These are phyloP conservation scores for Yamadazyma oceani DNA, from an alignment of 1,139 yeast genomes.

Conservation along the genomic window DNA sequence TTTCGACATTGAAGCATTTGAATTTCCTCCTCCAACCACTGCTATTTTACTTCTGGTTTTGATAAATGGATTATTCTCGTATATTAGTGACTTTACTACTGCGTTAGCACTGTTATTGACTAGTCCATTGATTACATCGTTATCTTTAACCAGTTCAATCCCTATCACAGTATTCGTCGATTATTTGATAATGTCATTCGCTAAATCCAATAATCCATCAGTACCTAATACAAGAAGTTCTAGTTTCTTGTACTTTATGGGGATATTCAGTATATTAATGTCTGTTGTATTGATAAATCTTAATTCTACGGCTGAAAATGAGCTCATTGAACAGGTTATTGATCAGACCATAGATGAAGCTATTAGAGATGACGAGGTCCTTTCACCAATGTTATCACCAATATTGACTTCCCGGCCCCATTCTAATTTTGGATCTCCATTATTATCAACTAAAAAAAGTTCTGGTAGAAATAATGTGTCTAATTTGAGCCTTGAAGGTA, in stretches of 20 bases:
- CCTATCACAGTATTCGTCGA: conserved; percentile 54
- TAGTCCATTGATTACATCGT: conserved; percentile 53
- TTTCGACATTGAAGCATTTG: conserved; percentile 39
- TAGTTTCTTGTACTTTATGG: conserved; percentile 39
- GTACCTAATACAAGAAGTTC: conserved; percentile 16
- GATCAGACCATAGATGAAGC: conserved; percentile 52
- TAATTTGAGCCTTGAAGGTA: conserved; percentile 16
- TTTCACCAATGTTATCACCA: conserved; percentile 51
- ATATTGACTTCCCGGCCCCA: conserved; percentile 21
- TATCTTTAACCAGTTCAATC: conserved; percentile 52
- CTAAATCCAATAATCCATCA: conserved; percentile 10
- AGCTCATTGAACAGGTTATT: conserved; percentile 47
- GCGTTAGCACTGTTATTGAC: conserved; percentile 53
- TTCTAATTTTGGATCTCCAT: conserved; percentile 16
- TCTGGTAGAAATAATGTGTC: conserved; percentile 8
- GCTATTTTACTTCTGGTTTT: conserved; percentile 34
- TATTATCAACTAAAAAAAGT: conserved; percentile 10
- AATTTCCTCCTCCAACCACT: conserved; percentile 41
- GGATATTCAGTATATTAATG: conserved; percentile 45
- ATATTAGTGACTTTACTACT: conserved; percentile 50
- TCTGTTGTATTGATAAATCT: conserved; percentile 50
- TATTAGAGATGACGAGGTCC: conserved; percentile 42
- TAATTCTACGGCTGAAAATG: conserved; percentile 43
- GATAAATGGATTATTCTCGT: conserved; percentile 45
- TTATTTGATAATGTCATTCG: conserved; percentile 29